phyloP scores from a whole-genome alignment of 768 basidiomycete species.

The Pulveroboletus sp. region DNA sequence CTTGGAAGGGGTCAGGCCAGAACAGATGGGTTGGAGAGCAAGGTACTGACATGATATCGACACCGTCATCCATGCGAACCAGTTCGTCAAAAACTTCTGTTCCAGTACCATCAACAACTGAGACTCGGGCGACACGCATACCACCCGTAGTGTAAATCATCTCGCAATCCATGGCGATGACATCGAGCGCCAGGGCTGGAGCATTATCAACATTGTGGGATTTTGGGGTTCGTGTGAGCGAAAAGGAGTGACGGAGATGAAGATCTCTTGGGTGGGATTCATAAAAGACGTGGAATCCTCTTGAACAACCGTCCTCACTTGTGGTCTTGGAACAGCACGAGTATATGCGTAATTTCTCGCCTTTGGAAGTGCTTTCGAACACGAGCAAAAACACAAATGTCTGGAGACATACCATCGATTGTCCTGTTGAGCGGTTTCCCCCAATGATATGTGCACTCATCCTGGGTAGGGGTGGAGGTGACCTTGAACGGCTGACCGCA shows the following conservation, averaged over 20 bases:
- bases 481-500: slow-evolving; percentile 71
- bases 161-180: slow-evolving; percentile 93
- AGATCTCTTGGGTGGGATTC: slow-evolving; percentile 63
- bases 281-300: slow-evolving; percentile 88
- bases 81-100: slow-evolving; percentile 76
- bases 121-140: slow-evolving; percentile 85
- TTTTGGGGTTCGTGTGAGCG: slow-evolving; percentile 36
- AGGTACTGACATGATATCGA: slow-evolving; percentile 65
- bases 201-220: neutral
- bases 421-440: slow-evolving; percentile 61
- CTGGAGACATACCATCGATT: slow-evolving; percentile 55
- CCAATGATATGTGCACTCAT: slow-evolving; percentile 81
- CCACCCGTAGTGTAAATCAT: slow-evolving; percentile 96
- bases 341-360: slow-evolving; percentile 64
- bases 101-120: slow-evolving; percentile 78
- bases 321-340: slow-evolving; percentile 74
- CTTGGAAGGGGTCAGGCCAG: slow-evolving; percentile 36
- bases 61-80: slow-evolving; percentile 75
- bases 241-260: slow-evolving; percentile 74
- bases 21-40: neutral
- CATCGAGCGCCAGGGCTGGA: slow-evolving; percentile 51
- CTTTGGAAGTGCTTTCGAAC: slow-evolving; percentile 33
- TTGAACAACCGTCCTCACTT: slow-evolving; percentile 62
- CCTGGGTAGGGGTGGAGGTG: slow-evolving; percentile 49
- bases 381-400: neutral